phyloP scores from a whole-genome alignment of 2,329 filamentous ascomycete species.

The Paraphaeosphaeria sporulosa region DNA sequence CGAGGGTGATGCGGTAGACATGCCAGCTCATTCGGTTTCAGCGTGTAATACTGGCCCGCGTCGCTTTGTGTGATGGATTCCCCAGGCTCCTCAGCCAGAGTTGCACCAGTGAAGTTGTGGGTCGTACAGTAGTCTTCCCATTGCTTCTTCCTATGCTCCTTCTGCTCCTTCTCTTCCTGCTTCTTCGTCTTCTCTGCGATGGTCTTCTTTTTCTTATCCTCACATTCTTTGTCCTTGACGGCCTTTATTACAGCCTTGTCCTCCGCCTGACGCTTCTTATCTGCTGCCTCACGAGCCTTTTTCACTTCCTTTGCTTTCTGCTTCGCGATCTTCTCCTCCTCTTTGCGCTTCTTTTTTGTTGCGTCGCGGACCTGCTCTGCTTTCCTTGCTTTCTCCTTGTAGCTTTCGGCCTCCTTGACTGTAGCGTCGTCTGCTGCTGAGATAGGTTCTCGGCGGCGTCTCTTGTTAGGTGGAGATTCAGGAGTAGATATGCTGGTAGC shows the following conservation, averaged over 20 bases:
- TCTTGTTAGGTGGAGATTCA: constrained; percentile 11
- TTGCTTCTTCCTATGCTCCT: constrained; percentile 11
- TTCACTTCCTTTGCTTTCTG: not conserved
- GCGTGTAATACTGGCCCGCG: constrained; percentile 19
- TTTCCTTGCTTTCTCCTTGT: not conserved
- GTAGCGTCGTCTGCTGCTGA: constrained; percentile 9
- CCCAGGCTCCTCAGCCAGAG: not conserved
- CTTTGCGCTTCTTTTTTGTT: constrained; percentile 9
- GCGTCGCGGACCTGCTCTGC: not conserved
- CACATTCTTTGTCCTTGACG: not conserved
- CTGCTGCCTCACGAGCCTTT: not conserved
- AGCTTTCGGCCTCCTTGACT: not conserved
- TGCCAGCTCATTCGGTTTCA: constrained; percentile 22
- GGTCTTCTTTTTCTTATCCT: not conserved
- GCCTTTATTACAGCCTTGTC: not conserved
- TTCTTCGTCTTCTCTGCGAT: constrained; percentile 6
- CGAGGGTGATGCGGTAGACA: constrained; percentile 18
- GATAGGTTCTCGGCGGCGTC: constrained; percentile 11
- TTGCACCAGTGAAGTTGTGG: constrained; percentile 14
- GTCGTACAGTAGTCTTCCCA: constrained; percentile 16
- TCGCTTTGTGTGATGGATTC: constrained; percentile 24
- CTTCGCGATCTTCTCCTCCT: constrained; percentile 9
- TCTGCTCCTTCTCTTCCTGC: constrained; percentile 12
- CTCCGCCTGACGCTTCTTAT: not conserved
- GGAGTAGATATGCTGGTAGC: not conserved